Base-by-base conservation (phyloP, 352 stramenopile species). In the Phytophthora nicotianae region DNA sequence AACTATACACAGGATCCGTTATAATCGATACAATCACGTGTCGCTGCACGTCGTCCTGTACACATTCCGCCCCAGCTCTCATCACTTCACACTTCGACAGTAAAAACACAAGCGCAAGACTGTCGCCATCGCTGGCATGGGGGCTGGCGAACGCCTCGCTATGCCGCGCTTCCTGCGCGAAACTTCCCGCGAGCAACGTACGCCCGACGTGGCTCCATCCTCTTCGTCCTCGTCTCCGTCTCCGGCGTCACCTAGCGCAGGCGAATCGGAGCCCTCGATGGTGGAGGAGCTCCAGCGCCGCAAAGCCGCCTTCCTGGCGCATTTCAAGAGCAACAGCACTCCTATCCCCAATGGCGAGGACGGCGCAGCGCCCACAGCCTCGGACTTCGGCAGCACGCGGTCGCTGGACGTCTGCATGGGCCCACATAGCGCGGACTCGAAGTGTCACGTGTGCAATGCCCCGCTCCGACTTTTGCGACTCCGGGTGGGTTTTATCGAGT, bases 361-460 rank as follows among this genome's bases (percentile, higher is more conserved):
- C 27, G 53, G 53, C 5, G 24, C 46, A 32, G 32, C 35, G 23
- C 24, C 50, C 14, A 58, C 53, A 8, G 46, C 62, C 2, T 32
- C 62, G 2, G 68, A 73, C 14, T 53, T 62, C 7, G 52, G 20
- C 52, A 63, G 37, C 10, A 53, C 48, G 8, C 53, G 64, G 20
- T 76, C 68, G 11, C 20, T 76, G 16, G 67, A 68, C 33, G 37
- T 20, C 1, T 19, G 46, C 3, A 42, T 67, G 16, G 53, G 38
- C 16, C 43, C 59, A 14, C 62, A 58, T 5, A 60, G 47, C 37
- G 45, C 70, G 0, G 75, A 88, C 33, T 83, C 71, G 16, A 89
- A 88, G 50, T 89, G 80, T 63, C 74, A 89, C 54, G 77, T 89
- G 29, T 89, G 80, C 74, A 89, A 89, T 57, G 74, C 38, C 0